Evolutionary conservation across 768 basidiomycete species (phyloP).

Genomic region (Boletellus emodensis): DNA sequence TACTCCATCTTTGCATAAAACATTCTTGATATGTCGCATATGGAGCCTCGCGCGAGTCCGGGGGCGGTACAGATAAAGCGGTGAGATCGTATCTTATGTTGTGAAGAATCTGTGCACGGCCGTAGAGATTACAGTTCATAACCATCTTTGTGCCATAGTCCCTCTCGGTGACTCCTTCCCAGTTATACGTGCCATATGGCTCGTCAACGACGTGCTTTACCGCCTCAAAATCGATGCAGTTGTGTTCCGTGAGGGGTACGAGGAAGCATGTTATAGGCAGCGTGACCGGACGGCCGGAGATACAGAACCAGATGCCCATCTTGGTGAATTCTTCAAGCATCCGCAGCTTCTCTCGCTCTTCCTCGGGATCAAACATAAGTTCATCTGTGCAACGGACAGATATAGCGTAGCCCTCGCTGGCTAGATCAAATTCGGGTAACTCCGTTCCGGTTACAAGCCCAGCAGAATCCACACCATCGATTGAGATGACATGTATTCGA

Average conservation of each 20-base stretch:
- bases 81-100: constrained; percentile 62
- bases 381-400: constrained; percentile 47
- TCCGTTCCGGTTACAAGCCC: constrained; percentile 66
- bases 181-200: constrained; percentile 51
- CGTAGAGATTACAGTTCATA: constrained; percentile 51
- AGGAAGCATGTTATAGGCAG: constrained; percentile 57
- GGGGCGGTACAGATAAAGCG: constrained; percentile 53
- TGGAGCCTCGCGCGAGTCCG: constrained; percentile 46
- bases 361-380: constrained; percentile 43
- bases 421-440: constrained; percentile 47
- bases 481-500: constrained; percentile 60
- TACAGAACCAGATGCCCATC: constrained; percentile 56
- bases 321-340: constrained; percentile 66
- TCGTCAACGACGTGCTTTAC: constrained; percentile 49
- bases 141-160: constrained; percentile 51
- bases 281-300: constrained; percentile 54
- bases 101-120: constrained; percentile 53
- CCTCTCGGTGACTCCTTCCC: constrained; percentile 48
- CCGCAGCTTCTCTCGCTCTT: constrained; percentile 44
- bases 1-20: constrained; percentile 52
- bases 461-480: constrained; percentile 48
- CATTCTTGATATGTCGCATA: constrained; percentile 57
- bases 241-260: constrained; percentile 53
- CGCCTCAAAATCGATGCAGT: constrained; percentile 53
- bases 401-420: constrained; percentile 28